Evolutionary conservation across 2,329 filamentous ascomycete species (phyloP), one percentile per base, ranked within the genome.

Genomic region (Aspergillus candidus): DNA sequence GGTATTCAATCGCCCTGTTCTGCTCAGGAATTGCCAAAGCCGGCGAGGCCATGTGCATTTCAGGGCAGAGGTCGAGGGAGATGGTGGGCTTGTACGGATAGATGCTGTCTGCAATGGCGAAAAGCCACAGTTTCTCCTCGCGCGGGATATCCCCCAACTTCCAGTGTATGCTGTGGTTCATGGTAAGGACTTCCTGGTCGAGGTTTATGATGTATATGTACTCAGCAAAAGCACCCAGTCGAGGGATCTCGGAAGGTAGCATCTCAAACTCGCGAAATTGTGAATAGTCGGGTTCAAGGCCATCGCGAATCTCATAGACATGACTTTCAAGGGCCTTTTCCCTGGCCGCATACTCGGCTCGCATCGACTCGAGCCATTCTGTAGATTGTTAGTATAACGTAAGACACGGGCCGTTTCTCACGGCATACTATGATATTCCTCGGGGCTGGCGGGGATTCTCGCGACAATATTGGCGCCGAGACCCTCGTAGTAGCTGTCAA

Each of bases 131-230:
- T 1, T 39, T n/a, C 35, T 43, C 31, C 35, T 46, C 8, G 14
- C 44, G 44, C 31, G 44, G 39, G 44, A 46, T 46, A 35, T 42
- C 41, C 3, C 15, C 31, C 31, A 46, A 22, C 35, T 46, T 46
- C 44, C 44, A 46, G 14, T 46, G 44, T 36, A 46, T 35, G 39
- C 39, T 39, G 35, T 35, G 22, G 31, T 46, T 32, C 39, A 46
- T 46, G n/a, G 44, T 46, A 30, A 46, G 44, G 15, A 42, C 35
- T 42, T 46, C 44, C 3, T 15, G 44, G 32, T 46, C 44, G 39
- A 46, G 39, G 22, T 46, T 46, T 14, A 46, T 40, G 11, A 46
- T 35, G 35, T 39, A 46, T 22, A 42, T 10, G 39, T 39, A 46
- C 35, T 39, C 39, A n/a, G 18, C 39, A 36, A 33, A 12, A 10